A percentile compares a stretch with the other conserved stretches of the same genome.
Conservation (phyloP, 2,329 filamentous ascomycete genomes). For the Claviceps maximensis region DNA sequence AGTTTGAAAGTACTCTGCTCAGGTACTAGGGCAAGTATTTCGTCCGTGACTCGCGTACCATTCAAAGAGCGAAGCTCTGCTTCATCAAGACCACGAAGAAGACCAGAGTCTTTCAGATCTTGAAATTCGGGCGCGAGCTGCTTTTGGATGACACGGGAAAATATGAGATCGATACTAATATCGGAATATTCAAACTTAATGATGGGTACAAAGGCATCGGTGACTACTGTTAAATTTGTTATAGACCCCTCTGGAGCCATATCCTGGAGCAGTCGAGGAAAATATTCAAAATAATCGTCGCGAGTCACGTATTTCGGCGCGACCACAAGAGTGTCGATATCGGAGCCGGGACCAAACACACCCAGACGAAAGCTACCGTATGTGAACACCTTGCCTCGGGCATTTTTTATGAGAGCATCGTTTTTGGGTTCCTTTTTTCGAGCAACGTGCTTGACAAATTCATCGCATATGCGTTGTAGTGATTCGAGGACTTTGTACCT, state of each 20-base stretch:
- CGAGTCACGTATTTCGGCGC: constrained; percentile 79
- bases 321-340: constrained; percentile 93
- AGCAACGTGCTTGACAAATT: constrained; percentile 77
- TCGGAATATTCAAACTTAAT: constrained; percentile 89
- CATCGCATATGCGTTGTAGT: constrained; percentile 66
- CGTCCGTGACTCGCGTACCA: constrained; percentile 85
- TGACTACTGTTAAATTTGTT: constrained; percentile 71
- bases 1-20: constrained; percentile 81
- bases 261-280: constrained; percentile 64
- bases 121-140: constrained; percentile 55
- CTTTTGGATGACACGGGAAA: constrained; percentile 59
- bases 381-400: constrained; percentile 86
- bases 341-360: constrained; percentile 87
- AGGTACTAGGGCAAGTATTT: constrained; percentile 79
- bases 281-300: constrained; percentile 84
- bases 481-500: constrained; percentile 62
- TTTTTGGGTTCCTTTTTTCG: constrained; percentile 58
- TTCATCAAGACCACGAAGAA: constrained; percentile 78
- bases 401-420: constrained; percentile 64
- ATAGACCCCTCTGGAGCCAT: constrained; percentile 70
- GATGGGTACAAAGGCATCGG: constrained; percentile 87
- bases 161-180: constrained; percentile 92
- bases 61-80: constrained; percentile 81
- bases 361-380: constrained; percentile 93
- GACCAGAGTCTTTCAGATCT: constrained; percentile 67